Conservation (phyloP, 2,329 filamentous ascomycete genomes). For the Fusarium solani-melongenae region DNA sequence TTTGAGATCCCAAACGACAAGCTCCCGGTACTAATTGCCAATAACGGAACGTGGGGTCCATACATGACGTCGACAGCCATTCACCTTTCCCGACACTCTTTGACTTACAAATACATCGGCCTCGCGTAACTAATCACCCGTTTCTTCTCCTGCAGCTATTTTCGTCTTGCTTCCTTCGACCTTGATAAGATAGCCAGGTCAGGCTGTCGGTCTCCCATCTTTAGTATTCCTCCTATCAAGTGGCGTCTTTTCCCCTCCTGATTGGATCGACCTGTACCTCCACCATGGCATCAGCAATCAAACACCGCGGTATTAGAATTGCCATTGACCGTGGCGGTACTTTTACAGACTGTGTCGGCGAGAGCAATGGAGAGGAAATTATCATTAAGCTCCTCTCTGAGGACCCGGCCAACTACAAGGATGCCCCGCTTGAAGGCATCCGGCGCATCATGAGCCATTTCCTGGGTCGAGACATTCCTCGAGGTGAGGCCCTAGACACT, state of each 20-base stretch:
- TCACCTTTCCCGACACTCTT: background rate
- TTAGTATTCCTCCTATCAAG: background rate
- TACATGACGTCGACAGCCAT: slow-evolving; percentile 29
- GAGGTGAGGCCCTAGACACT: slow-evolving; percentile 84
- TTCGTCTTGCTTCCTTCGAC: background rate
- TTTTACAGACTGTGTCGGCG: slow-evolving; percentile 93
- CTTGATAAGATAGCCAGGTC: background rate
- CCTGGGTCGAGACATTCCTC: slow-evolving; percentile 78
- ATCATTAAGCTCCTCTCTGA: slow-evolving; percentile 91
- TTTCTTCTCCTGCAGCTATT: background rate
- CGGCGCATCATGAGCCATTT: slow-evolving; percentile 86
- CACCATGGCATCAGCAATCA: slow-evolving; percentile 50
- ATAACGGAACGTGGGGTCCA: slow-evolving; percentile 33
- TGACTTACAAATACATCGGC: slow-evolving; percentile 15
- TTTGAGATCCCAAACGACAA: background rate
- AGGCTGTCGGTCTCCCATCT: background rate
- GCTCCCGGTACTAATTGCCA: slow-evolving; percentile 26
- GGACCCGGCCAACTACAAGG: slow-evolving; percentile 89
- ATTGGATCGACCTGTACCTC: slow-evolving; percentile 6
- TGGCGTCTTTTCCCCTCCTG: slow-evolving; percentile 26
- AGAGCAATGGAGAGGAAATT: slow-evolving; percentile 80
- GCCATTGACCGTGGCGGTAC: slow-evolving; percentile 86
- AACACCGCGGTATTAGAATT: slow-evolving; percentile 74
- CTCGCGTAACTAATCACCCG: slow-evolving; percentile 5
- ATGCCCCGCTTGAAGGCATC: slow-evolving; percentile 92